phyloP scores from a whole-genome alignment of 148 eudicot genomes.

The Fagopyrum esculentum region DNA sequence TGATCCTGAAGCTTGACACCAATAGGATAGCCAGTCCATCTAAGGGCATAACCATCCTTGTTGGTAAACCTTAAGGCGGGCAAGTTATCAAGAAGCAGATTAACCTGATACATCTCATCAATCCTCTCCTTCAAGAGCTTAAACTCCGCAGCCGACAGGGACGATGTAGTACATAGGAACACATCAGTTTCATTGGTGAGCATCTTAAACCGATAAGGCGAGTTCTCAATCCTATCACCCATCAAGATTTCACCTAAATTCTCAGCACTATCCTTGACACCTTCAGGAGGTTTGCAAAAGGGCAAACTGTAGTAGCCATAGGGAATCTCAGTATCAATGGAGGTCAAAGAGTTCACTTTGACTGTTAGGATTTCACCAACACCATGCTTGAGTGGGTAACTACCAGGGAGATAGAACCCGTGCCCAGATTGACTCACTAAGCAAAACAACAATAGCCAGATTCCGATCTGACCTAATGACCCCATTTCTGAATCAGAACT shows the following conservation, averaged over 20 bases:
- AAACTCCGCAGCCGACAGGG: constrained; percentile 19
- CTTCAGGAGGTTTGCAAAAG: constrained; percentile 17
- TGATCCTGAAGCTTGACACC: constrained; percentile 20
- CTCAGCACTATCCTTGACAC: constrained; percentile 23
- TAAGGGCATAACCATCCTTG: constrained; percentile 18
- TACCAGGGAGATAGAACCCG: constrained; percentile 25
- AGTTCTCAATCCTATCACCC: constrained; percentile 27
- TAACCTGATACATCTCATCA: constrained; percentile 28
- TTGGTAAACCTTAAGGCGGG: constrained; percentile 19
- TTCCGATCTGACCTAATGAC: constrained; percentile 10
- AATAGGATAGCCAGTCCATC: constrained; percentile 22
- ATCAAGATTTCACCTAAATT: constrained; percentile 22
- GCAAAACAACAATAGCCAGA: constrained; percentile 19
- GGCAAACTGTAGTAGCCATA: constrained; percentile 23
- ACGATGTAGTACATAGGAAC: constrained; percentile 12
- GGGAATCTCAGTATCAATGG: constrained; percentile 22
- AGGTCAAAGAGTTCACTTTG: constrained; percentile 23
- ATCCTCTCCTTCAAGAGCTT: constrained; percentile 25
- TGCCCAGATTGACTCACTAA: constrained; percentile 7
- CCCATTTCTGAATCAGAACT: constrained; percentile 12
- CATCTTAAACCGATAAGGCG: constrained; percentile 22
- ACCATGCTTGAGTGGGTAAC: constrained; percentile 21
- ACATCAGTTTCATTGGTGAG: constrained; percentile 17
- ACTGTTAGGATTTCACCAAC: constrained; percentile 16
- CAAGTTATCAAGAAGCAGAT: constrained; percentile 24